Conservation (phyloP, 768 basidiomycete species). For the Macrolepiota dolichaula region DNA sequence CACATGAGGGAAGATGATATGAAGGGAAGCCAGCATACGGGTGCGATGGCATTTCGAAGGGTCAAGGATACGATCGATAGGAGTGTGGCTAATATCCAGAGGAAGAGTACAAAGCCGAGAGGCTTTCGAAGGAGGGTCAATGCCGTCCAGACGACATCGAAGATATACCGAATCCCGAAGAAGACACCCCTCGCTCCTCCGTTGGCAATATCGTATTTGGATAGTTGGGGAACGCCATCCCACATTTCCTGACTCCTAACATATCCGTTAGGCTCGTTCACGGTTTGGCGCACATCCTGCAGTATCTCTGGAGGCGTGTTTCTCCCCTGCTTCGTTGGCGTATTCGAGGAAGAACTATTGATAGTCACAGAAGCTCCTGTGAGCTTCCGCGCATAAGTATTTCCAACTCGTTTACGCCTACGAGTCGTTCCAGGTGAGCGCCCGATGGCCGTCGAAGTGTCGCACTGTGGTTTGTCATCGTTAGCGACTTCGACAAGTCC, state of each 20-base stretch:
- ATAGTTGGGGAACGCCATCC: conserved; percentile 12
- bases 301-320: not conserved
- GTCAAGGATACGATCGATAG: conserved; percentile 36
- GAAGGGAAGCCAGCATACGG: conserved; percentile 61
- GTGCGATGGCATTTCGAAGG: conserved; percentile 46
- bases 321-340: not conserved
- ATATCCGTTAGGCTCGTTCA: not conserved
- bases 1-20: conserved; percentile 50
- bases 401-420: conserved; percentile 6
- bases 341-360: not conserved
- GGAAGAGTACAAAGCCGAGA: conserved; percentile 47
- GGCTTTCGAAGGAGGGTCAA: conserved; percentile 52
- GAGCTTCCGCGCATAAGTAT: not conserved
- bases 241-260: not conserved
- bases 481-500: not conserved
- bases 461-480: not conserved
- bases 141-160: conserved; percentile 46
- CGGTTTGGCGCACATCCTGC: not conserved
- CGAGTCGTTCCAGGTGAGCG: not conserved
- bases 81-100: conserved; percentile 48
- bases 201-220: conserved; percentile 24
- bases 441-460: not conserved
- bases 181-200: conserved; percentile 25
- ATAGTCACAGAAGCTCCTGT: not conserved
- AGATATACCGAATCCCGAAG: conserved; percentile 35